Percentiles rank a stretch among this genome's conserved stretches.
phyloP scores from a whole-genome alignment of 1,284 basidiomycete species.

The Cutaneotrichosporon sp. region DNA sequence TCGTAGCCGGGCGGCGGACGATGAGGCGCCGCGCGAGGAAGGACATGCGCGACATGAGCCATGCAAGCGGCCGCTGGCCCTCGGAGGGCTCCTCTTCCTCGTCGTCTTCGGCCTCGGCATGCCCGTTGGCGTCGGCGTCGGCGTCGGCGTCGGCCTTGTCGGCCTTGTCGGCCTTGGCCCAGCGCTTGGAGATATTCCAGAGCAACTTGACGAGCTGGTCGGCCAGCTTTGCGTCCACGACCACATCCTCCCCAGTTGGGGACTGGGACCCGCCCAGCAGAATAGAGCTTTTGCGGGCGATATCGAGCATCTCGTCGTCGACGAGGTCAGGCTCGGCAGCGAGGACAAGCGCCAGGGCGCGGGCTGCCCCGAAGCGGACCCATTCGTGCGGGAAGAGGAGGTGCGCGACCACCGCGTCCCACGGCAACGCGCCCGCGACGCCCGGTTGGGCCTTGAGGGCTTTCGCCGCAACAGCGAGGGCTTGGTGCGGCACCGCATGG shows the following conservation, averaged over 20 bases:
- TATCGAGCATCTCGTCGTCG: slow-evolving; percentile 54
- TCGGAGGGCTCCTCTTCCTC: slow-evolving; percentile 26
- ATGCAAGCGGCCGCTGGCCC: slow-evolving; percentile 63
- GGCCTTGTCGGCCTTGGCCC: slow-evolving; percentile 50
- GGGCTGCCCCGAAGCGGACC: slow-evolving; percentile 78
- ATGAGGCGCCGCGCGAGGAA: slow-evolving; percentile 63
- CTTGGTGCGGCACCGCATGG: slow-evolving; percentile 83
- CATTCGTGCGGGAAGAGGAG: slow-evolving; percentile 89
- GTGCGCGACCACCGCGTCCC: slow-evolving; percentile 62
- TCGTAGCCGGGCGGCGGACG: slow-evolving; percentile 47
- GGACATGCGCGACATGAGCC: slow-evolving; percentile 91
- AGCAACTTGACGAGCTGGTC: slow-evolving; percentile 91
- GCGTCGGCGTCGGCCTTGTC: slow-evolving; percentile 23
- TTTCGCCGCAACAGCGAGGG: slow-evolving; percentile 64
- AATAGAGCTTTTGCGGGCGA: slow-evolving; percentile 69
- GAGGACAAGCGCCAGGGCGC: slow-evolving; percentile 71
- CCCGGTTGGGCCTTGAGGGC: slow-evolving; percentile 59
- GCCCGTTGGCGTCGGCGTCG: slow-evolving; percentile 42
- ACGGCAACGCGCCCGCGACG: slow-evolving; percentile 54
- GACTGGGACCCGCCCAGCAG: slow-evolving; percentile 65
- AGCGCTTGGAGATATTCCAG: slow-evolving; percentile 83
- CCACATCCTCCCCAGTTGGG: slow-evolving; percentile 29
- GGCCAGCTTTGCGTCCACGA: slow-evolving; percentile 67
- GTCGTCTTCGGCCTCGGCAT: slow-evolving; percentile 37
- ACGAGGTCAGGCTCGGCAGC: slow-evolving; percentile 46